Conservation (phyloP, 2,329 filamentous ascomycete species). For the Pyricularia sp. region DNA sequence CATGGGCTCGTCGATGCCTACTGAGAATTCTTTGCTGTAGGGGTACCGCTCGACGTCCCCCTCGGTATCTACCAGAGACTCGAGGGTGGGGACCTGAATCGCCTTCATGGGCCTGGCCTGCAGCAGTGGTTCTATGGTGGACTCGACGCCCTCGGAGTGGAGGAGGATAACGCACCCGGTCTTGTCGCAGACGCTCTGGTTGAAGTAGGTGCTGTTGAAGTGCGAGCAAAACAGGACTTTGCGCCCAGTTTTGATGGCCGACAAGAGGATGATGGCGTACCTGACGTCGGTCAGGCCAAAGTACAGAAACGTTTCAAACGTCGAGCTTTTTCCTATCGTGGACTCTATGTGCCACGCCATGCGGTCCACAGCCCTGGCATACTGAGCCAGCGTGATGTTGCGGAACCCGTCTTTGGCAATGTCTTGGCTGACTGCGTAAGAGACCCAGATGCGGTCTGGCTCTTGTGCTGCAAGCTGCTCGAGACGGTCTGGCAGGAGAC, state of each 20-base stretch:
- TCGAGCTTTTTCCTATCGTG: neutral
- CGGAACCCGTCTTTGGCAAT: neutral
- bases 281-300: slow-evolving; percentile 1
- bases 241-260: neutral
- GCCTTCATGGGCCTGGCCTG: neutral
- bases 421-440: neutral
- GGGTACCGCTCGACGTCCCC: neutral
- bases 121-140: neutral
- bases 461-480: neutral
- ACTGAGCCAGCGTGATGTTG: neutral
- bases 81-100: neutral
- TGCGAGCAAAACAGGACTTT: slow-evolving; percentile 2
- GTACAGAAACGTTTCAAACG: neutral
- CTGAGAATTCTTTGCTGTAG: neutral
- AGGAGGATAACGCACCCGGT: neutral
- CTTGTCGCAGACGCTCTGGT: neutral
- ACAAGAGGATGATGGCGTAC: slow-evolving; percentile 1
- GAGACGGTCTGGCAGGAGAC: neutral
- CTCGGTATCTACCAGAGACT: neutral
- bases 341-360: slow-evolving; percentile 2
- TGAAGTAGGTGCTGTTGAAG: slow-evolving; percentile 4
- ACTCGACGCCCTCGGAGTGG: neutral
- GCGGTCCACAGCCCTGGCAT: neutral
- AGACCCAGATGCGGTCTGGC: slow-evolving; percentile 1
- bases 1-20: neutral